These are phyloP conservation scores for Leccinum pallidistipes DNA, from an alignment of 1,284 basidiomycete genomes.

Conservation along the genomic window DNA sequence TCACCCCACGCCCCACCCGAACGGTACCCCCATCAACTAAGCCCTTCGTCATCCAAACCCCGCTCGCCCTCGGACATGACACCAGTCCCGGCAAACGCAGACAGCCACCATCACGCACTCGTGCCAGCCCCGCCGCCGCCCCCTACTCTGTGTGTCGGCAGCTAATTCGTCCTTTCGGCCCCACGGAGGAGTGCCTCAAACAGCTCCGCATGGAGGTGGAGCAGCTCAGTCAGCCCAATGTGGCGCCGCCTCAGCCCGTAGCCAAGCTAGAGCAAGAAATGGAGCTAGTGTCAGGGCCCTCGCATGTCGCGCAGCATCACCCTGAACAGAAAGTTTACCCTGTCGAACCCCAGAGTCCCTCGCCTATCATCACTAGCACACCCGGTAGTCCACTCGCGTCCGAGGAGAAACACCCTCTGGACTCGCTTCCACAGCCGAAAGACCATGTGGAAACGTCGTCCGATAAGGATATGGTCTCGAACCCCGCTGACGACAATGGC, in stretches of 20 bases:
- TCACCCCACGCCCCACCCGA: slow-evolving; percentile 37
- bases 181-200: slow-evolving; percentile 29
- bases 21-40: slow-evolving; percentile 23
- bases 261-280: not conserved
- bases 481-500: not conserved
- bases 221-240: slow-evolving; percentile 12
- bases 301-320: not conserved
- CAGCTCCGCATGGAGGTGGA: slow-evolving; percentile 20
- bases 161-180: slow-evolving; percentile 17
- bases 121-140: not conserved
- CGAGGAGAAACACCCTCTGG: slow-evolving; percentile 10
- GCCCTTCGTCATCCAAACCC: slow-evolving; percentile 21
- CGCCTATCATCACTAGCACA: not conserved
- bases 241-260: slow-evolving; percentile 3
- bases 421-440: slow-evolving; percentile 12
- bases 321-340: not conserved
- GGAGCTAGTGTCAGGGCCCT: not conserved
- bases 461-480: slow-evolving; percentile 5
- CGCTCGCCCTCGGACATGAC: slow-evolving; percentile 18
- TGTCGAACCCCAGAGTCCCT: not conserved
- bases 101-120: slow-evolving; percentile 1
- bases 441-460: not conserved
- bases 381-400: slow-evolving; percentile 3
- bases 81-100: slow-evolving; percentile 16
- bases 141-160: not conserved